These are phyloP conservation scores for Neohortaea acidophila DNA, from an alignment of 495 filamentous ascomycete genomes.

Conservation along the genomic window DNA sequence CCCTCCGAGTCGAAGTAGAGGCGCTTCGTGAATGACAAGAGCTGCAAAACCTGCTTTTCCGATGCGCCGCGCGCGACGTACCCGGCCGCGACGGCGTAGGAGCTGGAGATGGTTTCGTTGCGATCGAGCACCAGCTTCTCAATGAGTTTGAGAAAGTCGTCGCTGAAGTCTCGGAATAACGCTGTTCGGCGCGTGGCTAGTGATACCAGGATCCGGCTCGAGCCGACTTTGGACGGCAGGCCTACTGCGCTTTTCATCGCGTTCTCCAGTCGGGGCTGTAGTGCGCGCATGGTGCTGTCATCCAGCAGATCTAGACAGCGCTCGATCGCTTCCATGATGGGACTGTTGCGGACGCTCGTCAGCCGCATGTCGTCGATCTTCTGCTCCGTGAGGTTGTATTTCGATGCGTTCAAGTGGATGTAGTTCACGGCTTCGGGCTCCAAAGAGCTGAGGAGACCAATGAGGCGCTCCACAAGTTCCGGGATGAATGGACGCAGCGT, in stretches of 20 bases:
- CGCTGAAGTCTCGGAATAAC: conserved; percentile 61
- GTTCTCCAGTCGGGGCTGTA: conserved; percentile 55
- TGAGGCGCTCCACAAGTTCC: conserved; percentile 60
- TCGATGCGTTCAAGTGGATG: conserved; percentile 72
- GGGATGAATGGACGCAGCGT: conserved; percentile 66
- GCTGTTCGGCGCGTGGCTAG: conserved; percentile 62
- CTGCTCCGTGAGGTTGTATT: conserved; percentile 70
- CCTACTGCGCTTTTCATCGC: conserved; percentile 75
- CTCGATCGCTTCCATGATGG: conserved; percentile 86
- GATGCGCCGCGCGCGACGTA: conserved; percentile 67
- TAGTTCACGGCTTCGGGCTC: conserved; percentile 84
- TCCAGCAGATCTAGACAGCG: conserved; percentile 78
- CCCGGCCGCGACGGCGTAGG: conserved; percentile 71
- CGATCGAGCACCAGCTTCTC: conserved; percentile 69
- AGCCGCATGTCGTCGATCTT: conserved; percentile 74
- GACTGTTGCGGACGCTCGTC: conserved; percentile 64
- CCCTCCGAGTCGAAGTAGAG: conserved; percentile 73
- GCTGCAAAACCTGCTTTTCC: conserved; percentile 51
- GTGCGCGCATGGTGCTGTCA: conserved; percentile 50
- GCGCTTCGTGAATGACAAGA: conserved; percentile 47
- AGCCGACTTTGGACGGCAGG: conserved; percentile 84
- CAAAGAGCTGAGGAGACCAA: conserved; percentile 67
- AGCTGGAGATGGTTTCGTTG: conserved; percentile 77
- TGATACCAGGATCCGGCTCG: conserved; percentile 70
- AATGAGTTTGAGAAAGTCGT: conserved; percentile 59